Evolutionary conservation across 495 filamentous ascomycete genomes (phyloP), one percentile per base, ranked within the genome.

Genomic region (Podospora comata): DNA sequence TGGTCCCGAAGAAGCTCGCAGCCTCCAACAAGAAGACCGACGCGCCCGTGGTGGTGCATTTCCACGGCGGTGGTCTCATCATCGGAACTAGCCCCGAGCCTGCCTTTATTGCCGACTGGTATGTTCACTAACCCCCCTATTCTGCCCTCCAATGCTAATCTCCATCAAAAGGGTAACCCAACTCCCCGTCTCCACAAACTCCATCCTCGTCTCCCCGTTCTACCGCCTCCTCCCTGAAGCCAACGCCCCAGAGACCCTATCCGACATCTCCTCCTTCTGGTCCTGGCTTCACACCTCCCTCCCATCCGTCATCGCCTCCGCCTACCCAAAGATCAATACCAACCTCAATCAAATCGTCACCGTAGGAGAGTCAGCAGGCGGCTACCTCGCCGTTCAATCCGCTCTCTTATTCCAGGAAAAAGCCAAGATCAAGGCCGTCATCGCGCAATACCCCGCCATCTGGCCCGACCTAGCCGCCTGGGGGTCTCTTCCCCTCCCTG

Each of bases 211-310:
- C 53, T 72, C 68, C 54, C 66, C 70, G 1, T 57, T 58, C 20
- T 85, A 88, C 77, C 84, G 84, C 13, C 79, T 88, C 23, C 48
- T 84, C 9, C 84, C 85, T 32, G 83, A 86, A 65, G 71, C 79
- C 30, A 83, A 70, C 19, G 82, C 82, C 44, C 48, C 74, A 19
- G 79, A 85, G n/a, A 78, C 84, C 67, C 75, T 84, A 62, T 71
- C 78, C 19, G 85, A 88, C 68, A 56, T 86, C 4, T 70, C 76
- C 26, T 79, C 83, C 67, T 85, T 86, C 73, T 86, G 83, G 83
- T 66, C 71, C 4, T 86, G 85, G 85, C 57, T 84, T 16, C 76
- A 64, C 65, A 58, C 39, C 16, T 48, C 30, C 55, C 67, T 69
- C 28, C 30, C 68, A 0, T 23, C 55, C 9, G 20, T 55, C 30